Conservation (phyloP, 805 yeast species). For the Lachancea fermentati region DNA sequence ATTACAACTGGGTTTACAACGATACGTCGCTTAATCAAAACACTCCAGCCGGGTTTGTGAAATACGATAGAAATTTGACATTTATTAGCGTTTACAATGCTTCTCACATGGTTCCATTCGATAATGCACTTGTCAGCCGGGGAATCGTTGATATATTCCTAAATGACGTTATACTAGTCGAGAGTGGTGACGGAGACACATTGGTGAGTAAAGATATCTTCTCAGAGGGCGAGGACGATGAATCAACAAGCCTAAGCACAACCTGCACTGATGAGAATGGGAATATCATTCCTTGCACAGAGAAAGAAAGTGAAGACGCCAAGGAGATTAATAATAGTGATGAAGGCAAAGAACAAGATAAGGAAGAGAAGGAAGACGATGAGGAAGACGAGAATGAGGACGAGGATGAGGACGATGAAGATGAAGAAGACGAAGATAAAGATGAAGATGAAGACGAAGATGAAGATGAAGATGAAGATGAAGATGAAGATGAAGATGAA, state of each 20-base stretch:
- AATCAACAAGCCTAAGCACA: conserved; percentile 32
- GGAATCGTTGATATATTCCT: conserved; percentile 56
- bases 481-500: conserved; percentile 28
- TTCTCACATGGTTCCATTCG: conserved; percentile 93
- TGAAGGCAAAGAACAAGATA: conserved; percentile 66
- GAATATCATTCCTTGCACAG: conserved; percentile 42
- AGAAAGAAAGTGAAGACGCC: conserved; percentile 32
- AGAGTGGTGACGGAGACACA: conserved; percentile 46
- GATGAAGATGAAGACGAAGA: conserved; percentile 50
- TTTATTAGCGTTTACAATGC: conserved; percentile 68
- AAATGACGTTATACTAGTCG: conserved; percentile 48
- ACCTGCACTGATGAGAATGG: conserved; percentile 34
- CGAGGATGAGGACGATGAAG: conserved; percentile 59
- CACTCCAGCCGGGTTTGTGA: conserved; percentile 36
- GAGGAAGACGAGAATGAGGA: conserved; percentile 51
- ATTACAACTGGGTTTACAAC: conserved; percentile 39
- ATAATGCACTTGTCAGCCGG: conserved; percentile 61
- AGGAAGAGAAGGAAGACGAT: conserved; percentile 60
- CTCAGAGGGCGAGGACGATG: conserved; percentile 27
- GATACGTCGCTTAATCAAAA: conserved; percentile 30
- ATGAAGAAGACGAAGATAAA: conserved; percentile 38
- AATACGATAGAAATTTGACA: conserved; percentile 66
- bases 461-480: conserved; percentile 21
- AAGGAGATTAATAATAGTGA: conserved; percentile 52
- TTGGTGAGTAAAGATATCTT: conserved; percentile 23